A percentile compares a stretch with the other conserved stretches of the same genome.
phyloP scores from a whole-genome alignment of 2,329 filamentous ascomycete genomes.

The Cladosporium velox region DNA sequence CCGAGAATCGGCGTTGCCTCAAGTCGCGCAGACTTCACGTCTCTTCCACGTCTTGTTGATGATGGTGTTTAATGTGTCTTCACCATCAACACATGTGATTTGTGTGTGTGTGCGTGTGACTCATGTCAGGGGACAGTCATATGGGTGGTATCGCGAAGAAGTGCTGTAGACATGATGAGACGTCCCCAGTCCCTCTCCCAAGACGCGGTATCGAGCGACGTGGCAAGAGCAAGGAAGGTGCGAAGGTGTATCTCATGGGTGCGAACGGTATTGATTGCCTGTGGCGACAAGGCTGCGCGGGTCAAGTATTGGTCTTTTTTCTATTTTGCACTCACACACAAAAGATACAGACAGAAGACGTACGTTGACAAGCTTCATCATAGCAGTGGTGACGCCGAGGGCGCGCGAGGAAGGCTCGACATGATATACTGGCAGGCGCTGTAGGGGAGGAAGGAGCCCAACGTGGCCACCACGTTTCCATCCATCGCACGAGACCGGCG shows the following conservation, averaged over 20 bases:
- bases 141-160: not conserved
- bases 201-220: not conserved
- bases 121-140: not conserved
- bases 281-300: not conserved
- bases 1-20: constrained; percentile 1
- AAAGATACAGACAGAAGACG: not conserved
- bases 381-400: not conserved
- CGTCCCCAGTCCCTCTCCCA: not conserved
- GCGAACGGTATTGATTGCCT: not conserved
- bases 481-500: not conserved
- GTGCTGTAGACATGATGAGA: not conserved
- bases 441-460: not conserved
- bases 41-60: not conserved
- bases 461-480: constrained; percentile 4
- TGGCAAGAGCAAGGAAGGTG: constrained; percentile 8
- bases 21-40: constrained; percentile 1
- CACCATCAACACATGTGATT: not conserved
- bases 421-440: not conserved
- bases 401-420: not conserved
- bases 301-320: not conserved
- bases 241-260: not conserved
- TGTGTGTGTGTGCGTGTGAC: not conserved
- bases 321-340: not conserved
- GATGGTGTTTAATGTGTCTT: not conserved
- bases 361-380: not conserved